These are phyloP conservation scores for Rhynchospora breviuscula DNA, from an alignment of 176 grass and related monocot species.

Conservation along the genomic window DNA sequence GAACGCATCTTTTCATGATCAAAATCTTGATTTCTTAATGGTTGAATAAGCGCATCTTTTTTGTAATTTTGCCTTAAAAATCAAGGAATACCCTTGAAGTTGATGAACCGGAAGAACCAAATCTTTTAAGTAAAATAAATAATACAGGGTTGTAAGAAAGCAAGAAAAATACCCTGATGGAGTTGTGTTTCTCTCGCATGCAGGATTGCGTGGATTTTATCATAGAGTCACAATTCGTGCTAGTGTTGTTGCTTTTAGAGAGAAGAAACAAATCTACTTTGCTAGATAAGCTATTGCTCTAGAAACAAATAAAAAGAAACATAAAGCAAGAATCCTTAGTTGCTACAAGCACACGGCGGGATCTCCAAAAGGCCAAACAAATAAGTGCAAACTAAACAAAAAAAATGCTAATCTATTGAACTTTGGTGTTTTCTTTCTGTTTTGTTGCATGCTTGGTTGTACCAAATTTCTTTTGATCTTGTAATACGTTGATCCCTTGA, in stretches of 20 bases:
- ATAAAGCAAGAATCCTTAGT: constrained; percentile 15
- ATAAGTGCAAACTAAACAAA: constrained; percentile 11
- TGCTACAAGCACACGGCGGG: background rate
- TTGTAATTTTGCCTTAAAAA: background rate
- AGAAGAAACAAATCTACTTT: constrained; percentile 20
- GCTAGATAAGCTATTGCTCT: constrained; percentile 23
- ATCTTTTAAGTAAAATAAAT: constrained; percentile 4
- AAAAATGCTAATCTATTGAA: background rate
- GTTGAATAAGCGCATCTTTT: background rate
- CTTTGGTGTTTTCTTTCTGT: background rate
- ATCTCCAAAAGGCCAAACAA: constrained; percentile 12
- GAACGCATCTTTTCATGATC: background rate
- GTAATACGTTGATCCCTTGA: background rate
- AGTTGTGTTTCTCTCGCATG: constrained; percentile 32
- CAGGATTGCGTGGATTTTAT: constrained; percentile 33
- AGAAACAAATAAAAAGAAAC: constrained; percentile 10
- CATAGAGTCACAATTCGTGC: constrained; percentile 21
- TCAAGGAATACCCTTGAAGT: background rate
- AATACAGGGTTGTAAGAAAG: background rate
- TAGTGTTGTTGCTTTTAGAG: constrained; percentile 24
- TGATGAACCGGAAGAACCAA: background rate
- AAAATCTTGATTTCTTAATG: background rate
- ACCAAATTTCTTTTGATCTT: background rate
- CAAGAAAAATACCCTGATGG: constrained; percentile 21
- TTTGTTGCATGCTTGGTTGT: background rate